A percentile compares a stretch with the other conserved stretches of the same genome.
phyloP scores from a whole-genome alignment of 148 eudicot genomes.

The Silene conica region DNA sequence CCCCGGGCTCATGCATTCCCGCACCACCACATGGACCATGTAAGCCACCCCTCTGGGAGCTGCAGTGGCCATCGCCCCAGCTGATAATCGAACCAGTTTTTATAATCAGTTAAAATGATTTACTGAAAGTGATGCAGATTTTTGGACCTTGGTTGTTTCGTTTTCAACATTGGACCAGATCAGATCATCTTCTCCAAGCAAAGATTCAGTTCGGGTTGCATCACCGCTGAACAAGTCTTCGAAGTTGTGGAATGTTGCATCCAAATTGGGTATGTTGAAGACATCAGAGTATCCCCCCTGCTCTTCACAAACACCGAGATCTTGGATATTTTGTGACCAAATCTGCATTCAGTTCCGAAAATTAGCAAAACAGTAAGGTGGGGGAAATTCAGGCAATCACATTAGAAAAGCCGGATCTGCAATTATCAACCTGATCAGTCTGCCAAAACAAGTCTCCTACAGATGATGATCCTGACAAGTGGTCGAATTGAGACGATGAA shows the following conservation, averaged over 20 bases:
- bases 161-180: constrained; percentile 20
- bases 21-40: no score
- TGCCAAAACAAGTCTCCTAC: no score
- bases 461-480: no score
- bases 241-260: constrained; percentile 57
- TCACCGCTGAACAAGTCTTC: constrained; percentile 59
- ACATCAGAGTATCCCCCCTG: constrained; percentile 38
- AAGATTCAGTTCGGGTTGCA: constrained; percentile 30
- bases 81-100: no score
- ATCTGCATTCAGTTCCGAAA: constrained; percentile 33
- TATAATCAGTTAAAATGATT: background rate
- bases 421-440: no score
- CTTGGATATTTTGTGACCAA: constrained; percentile 76
- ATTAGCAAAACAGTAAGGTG: no score
- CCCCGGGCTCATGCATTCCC: no score
- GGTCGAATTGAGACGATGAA: no score
- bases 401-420: no score
- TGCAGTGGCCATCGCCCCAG: no score
- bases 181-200: constrained; percentile 33
- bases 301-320: constrained; percentile 64
- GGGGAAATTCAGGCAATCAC: no score
- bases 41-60: no score
- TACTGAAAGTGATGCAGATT: background rate
- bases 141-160: constrained; percentile 22
- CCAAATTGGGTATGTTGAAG: constrained; percentile 63